Percentiles rank a stretch among this genome's conserved stretches.
phyloP scores from a whole-genome alignment of 495 filamentous ascomycete species.

The Penicillium longicatenatum region DNA sequence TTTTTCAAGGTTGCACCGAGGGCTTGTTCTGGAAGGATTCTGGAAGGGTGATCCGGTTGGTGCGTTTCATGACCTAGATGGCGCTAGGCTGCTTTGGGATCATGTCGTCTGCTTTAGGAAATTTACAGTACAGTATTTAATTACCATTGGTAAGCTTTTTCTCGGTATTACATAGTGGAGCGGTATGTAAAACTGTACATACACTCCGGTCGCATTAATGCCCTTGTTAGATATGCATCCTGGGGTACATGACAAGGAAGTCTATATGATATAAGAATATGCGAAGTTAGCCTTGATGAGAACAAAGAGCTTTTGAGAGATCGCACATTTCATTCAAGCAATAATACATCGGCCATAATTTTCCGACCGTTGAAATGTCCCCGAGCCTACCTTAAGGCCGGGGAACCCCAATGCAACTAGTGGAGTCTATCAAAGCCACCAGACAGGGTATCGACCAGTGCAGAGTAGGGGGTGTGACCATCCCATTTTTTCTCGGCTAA shows the following conservation, averaged over 20 bases:
- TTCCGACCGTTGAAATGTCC: conserved; percentile 9
- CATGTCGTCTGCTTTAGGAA: conserved; percentile 6
- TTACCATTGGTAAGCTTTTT: neutral
- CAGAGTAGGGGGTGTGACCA: conserved; percentile 18
- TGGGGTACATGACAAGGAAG: neutral
- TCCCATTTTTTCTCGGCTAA: neutral
- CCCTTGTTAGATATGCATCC: neutral
- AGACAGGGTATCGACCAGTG: conserved; percentile 19
- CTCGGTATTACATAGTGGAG: conserved; percentile 15
- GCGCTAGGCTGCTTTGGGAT: conserved; percentile 1
- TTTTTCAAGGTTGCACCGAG: conserved; percentile 8
- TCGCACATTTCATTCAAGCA: neutral
- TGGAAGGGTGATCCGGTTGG: conserved; percentile 32
- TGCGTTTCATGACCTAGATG: conserved; percentile 3
- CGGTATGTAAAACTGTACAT: conserved; percentile 4
- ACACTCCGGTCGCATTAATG: neutral
- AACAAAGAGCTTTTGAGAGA: neutral
- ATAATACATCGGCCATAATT: neutral
- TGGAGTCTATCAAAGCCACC: conserved; percentile 25
- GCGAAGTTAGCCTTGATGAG: neutral
- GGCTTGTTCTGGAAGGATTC: conserved; percentile 27
- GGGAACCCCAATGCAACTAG: conserved; percentile 20
- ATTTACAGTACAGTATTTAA: conserved; percentile 5
- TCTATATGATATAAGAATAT: neutral
- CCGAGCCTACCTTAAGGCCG: conserved; percentile 10